Evolutionary conservation across 2,329 filamentous ascomycete genomes (phyloP).

Genomic region (Helotiales sp.): DNA sequence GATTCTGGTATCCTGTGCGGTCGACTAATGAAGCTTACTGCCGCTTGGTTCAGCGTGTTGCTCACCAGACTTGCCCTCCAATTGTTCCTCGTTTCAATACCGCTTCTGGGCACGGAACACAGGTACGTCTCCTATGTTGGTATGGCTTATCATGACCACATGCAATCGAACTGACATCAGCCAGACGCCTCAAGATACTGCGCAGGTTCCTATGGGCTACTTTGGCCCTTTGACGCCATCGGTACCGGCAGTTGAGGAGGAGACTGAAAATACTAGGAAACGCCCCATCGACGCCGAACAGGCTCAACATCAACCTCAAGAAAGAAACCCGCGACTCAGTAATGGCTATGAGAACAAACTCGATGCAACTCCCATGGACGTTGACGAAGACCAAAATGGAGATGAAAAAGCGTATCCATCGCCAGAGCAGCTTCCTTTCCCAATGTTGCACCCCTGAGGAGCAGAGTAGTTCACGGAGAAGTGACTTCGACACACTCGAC

Average conservation of each 20-base stretch:
- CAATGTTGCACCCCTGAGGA: constrained; percentile 57
- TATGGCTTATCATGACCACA: constrained; percentile 5
- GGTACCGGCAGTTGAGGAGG: constrained; percentile 28
- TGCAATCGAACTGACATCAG: constrained; percentile 5
- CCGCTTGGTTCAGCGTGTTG: too few species aligned
- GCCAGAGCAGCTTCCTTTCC: constrained; percentile 52
- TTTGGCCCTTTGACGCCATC: constrained; percentile 35
- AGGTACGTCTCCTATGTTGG: constrained; percentile 28
- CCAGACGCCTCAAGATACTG: constrained; percentile 19
- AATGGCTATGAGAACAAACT: constrained; percentile 59
- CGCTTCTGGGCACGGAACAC: too few species aligned
- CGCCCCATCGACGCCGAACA: constrained; percentile 32
- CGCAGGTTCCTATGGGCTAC: constrained; percentile 28
- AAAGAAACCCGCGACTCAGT: constrained; percentile 59
- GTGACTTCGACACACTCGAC: too few species aligned
- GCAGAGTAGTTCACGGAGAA: too few species aligned
- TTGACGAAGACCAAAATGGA: constrained; percentile 49
- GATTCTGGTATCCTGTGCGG: too few species aligned
- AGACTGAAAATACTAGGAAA: constrained; percentile 34
- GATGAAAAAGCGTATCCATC: constrained; percentile 65
- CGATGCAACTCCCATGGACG: constrained; percentile 57
- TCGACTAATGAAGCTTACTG: too few species aligned
- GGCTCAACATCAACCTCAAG: constrained; percentile 49
- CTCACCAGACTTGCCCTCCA: too few species aligned
- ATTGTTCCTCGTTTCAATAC: too few species aligned